phyloP scores from a whole-genome alignment of 305 asterid genomes.

The Galium porrigens region DNA sequence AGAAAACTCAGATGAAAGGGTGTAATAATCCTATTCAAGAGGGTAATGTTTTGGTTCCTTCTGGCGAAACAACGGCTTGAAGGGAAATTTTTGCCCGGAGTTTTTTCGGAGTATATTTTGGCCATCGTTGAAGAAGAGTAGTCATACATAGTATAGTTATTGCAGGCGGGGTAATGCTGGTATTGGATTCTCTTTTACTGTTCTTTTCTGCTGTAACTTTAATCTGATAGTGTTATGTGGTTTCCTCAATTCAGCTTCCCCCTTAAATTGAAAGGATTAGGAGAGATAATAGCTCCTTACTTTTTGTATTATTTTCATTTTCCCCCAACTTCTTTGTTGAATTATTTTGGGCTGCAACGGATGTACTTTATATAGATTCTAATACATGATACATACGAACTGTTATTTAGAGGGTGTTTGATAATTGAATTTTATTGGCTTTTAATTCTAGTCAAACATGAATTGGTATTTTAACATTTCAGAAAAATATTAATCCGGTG shows the following conservation, averaged over 20 bases:
- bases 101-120: neutral
- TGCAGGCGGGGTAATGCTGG: constrained; percentile 9
- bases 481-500: too few species aligned
- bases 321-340: neutral
- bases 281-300: constrained; percentile 6
- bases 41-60: constrained; percentile 42
- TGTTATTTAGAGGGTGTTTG: neutral
- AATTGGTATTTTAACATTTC: neutral
- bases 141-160: constrained; percentile 4
- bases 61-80: constrained; percentile 48
- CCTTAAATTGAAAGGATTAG: constrained; percentile 14
- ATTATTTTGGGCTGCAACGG: neutral
- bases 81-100: neutral
- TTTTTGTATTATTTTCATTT: neutral
- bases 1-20: constrained; percentile 29
- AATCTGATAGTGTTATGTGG: neutral
- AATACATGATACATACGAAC: neutral
- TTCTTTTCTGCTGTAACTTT: neutral
- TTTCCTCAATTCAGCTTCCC: constrained; percentile 1
- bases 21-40: constrained; percentile 54
- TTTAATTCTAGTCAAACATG: too few species aligned
- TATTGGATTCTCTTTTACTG: constrained; percentile 2
- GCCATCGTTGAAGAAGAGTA: neutral
- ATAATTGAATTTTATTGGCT: too few species aligned
- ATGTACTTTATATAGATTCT: neutral